Evolutionary conservation across 2,329 filamentous ascomycete species (phyloP).

Genomic region (Xylaria sp.): DNA sequence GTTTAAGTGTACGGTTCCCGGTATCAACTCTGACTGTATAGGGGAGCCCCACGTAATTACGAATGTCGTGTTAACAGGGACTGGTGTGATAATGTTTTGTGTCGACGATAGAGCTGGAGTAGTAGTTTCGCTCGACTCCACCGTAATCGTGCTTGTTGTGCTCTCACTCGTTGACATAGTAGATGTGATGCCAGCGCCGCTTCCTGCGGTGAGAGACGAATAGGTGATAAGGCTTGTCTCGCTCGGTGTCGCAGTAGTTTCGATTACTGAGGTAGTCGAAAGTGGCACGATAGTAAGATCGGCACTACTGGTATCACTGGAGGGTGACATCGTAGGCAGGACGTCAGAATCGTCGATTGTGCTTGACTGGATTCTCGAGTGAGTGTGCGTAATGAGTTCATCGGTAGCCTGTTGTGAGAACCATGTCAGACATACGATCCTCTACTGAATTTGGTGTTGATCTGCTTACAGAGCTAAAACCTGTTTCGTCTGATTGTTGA

Average conservation of each 20-base stretch:
- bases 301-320: not conserved
- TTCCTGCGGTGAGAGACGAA: not conserved
- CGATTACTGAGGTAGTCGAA: not conserved
- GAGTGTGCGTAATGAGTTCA: constrained; percentile 18
- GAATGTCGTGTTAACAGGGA: not conserved
- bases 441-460: not conserved
- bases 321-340: constrained; percentile 7
- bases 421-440: not conserved
- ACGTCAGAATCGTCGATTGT: constrained; percentile 25
- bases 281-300: too few relatives aligned
- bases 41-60: not conserved
- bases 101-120: not conserved
- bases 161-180: not conserved
- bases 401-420: constrained; percentile 10
- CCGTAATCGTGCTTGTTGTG: not conserved
- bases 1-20: not conserved
- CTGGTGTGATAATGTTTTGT: not conserved
- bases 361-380: constrained; percentile 13
- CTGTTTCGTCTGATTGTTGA: not conserved
- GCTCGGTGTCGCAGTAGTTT: not conserved
- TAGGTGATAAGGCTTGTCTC: not conserved
- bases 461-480: constrained; percentile 8
- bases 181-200: not conserved
- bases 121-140: not conserved
- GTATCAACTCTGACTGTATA: not conserved